Evolutionary conservation across 2,329 filamentous ascomycete genomes (phyloP), one percentile per base, ranked within the genome.

Genomic region (Neofusicoccum ribis): DNA sequence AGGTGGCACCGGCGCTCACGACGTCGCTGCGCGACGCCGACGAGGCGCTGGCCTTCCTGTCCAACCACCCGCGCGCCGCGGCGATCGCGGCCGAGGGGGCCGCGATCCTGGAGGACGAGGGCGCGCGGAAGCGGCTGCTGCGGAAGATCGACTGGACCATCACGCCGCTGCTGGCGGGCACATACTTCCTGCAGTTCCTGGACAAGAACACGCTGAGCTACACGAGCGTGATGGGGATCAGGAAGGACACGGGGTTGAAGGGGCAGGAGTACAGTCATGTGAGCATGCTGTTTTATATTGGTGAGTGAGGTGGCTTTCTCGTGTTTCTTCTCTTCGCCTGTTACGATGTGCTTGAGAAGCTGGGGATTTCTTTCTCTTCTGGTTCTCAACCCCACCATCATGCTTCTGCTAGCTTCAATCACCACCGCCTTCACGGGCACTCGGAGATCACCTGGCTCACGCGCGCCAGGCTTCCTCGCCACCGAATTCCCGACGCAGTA

Each of bases 401-500:
- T 34, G 4, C 27, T 34, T 58, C 8, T 20, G 4, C 4, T n/a
- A 41, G 7, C 12, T 47, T n/a, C 12, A 20, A 4, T 14, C 2
- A 3, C 27, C 3, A 2, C 27, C 3, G 4, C 27, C 5, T 5
- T 6, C 27, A 6, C 27, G 27, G 5, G 27, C 27, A 31, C 20
- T 23, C 20, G 20, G 6, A 31, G 27, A 31, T 6, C 5, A 31
- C 27, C 27, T 4, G 5, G 27, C 27, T 31, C 27, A 31, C 27
- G 27, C 27, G 6, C 27, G 14, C 1, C 20, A 67, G 68, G 68
- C 31, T 70, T 68, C 62, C 78, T 86, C 2, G 77, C 89, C 52
- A 85, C 88, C 66, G 87, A 86, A 69, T 76, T 91, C 71, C 90
- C 90, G 0, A 89, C 89, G 73, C 90, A 89, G 74, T 87, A 82